A percentile compares a stretch with the other conserved stretches of the same genome.
Evolutionary conservation across 352 stramenopile genomes (phyloP).

Genomic region (Hyaloperonospora brassicae): DNA sequence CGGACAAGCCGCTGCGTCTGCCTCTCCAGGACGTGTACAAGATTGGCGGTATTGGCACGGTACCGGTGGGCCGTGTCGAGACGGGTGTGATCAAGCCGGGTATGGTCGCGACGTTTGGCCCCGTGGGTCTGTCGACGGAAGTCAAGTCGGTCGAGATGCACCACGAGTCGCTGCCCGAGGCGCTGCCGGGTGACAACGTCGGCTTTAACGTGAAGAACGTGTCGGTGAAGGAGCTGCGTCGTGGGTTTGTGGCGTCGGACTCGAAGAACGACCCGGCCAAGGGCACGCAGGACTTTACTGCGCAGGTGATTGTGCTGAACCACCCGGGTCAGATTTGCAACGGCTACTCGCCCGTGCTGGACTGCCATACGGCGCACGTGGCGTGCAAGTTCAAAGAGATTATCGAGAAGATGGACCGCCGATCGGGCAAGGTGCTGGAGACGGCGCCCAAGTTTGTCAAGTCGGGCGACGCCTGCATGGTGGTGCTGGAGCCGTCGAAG

Average conservation of each 20-base stretch:
- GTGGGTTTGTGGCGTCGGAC: conserved; percentile 93
- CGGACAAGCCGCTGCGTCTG: conserved; percentile 94
- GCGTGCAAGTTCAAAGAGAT: conserved; percentile 94
- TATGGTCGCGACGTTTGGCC: conserved; percentile 89
- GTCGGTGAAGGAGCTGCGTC: conserved; percentile 89
- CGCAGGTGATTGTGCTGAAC: conserved; percentile 96
- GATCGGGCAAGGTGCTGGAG: conserved; percentile 92
- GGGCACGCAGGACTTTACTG: conserved; percentile 83
- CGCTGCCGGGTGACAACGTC: conserved; percentile 91
- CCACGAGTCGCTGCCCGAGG: conserved; percentile 89
- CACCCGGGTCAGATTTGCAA: conserved; percentile 88
- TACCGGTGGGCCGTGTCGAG: conserved; percentile 95
- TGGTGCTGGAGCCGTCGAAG: conserved; percentile 90
- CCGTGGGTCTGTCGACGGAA: conserved; percentile 81
- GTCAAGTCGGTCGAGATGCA: conserved; percentile 98
- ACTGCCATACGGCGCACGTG: conserved; percentile 97
- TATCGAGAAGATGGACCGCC: conserved; percentile 94
- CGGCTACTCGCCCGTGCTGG: conserved; percentile 94
- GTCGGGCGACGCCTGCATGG: conserved; percentile 93
- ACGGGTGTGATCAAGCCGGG: conserved; percentile 93
- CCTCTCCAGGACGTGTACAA: conserved; percentile 97
- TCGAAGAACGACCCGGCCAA: conserved; percentile 88
- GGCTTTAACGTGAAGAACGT: conserved; percentile 98
- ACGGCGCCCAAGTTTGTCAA: conserved; percentile 91
- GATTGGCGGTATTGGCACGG: conserved; percentile 94